Base-by-base conservation (phyloP, 257 asterid species). In the Linderniella brevidens region DNA sequence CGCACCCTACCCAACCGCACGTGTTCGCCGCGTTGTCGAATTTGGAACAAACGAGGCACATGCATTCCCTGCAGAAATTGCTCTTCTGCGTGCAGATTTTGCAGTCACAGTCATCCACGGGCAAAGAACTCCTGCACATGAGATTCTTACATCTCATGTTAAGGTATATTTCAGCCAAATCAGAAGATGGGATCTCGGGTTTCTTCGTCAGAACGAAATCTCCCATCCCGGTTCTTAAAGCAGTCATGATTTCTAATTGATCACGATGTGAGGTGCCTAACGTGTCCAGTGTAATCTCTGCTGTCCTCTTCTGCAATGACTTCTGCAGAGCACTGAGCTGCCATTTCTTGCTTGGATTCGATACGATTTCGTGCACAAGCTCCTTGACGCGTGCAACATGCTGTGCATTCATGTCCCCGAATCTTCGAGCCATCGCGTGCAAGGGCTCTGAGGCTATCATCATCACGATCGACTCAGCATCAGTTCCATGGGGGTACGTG, bases 1-100 rank as follows among this genome's bases (percentile, higher is more conserved):
- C 98, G 52, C 98, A 88, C 11, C 98, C 98, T 29, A 88, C 98
- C 98, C 98, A 88, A 60, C 95, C 78, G 56, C 98, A 88, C 0
- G 98, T 88, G 68, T 84, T 88, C 46, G 90, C 70, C 19, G 95
- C 94, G 73, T 60, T 78, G 68, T 88, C 98, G 64, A 88, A 88
- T 75, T 80, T 88, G 1, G 90, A 88, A 55, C 98, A 88, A 46
- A 88, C 92, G 8, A 88, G 92, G 63, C 98, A 88, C 98, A 84
- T 88, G 75, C 98, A 88, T 43, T 78, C 86, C 64, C 95, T 59
- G 72, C 98, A 88, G 58, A 88, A 88, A 56, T 93, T 95, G 48
- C 50, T 75, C 69, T 67, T 66, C 58, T 69, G 71, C 0, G 73
- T 41, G 52, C 95, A 83, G 50, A 83, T 63, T 63, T 74, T 83